Evolutionary conservation across 768 basidiomycete species (phyloP).

Genomic region (Dacryopinax spathularia): DNA sequence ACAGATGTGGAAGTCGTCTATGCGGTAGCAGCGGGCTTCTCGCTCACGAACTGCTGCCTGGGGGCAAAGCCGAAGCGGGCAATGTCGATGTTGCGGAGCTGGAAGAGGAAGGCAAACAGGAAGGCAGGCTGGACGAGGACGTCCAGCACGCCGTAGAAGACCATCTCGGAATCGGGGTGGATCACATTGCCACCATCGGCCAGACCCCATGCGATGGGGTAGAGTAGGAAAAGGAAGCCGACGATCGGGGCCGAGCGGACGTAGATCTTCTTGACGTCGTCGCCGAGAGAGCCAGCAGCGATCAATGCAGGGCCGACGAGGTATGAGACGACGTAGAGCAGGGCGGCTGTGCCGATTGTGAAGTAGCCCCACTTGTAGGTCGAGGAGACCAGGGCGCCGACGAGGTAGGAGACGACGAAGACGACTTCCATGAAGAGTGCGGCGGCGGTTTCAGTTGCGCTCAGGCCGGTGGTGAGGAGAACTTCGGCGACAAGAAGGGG

Average conservation of each 20-base stretch:
- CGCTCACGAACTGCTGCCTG: not conserved
- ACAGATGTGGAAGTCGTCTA: not conserved
- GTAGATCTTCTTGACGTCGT: constrained; percentile 21
- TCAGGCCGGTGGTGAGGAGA: constrained; percentile 35
- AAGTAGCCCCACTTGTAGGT: constrained; percentile 44
- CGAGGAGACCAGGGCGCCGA: constrained; percentile 37
- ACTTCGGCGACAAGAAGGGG: constrained; percentile 37
- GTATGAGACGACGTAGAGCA: constrained; percentile 35
- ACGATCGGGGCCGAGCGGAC: constrained; percentile 30
- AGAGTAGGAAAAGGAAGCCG: constrained; percentile 41
- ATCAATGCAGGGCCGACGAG: constrained; percentile 19
- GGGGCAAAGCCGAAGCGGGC: not conserved
- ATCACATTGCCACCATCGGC: constrained; percentile 42
- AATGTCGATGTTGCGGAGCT: constrained; percentile 16
- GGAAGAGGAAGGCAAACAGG: constrained; percentile 23
- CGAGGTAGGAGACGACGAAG: constrained; percentile 28
- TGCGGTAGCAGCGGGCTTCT: not conserved
- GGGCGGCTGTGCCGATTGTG: constrained; percentile 32
- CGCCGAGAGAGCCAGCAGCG: constrained; percentile 21
- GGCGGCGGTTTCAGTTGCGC: constrained; percentile 36
- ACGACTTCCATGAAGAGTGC: constrained; percentile 35
- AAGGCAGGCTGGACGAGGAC: constrained; percentile 13
- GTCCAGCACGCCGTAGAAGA: constrained; percentile 36
- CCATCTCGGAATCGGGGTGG: constrained; percentile 37
- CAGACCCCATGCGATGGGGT: constrained; percentile 45